Evolutionary conservation across 129 eudicot genomes (phyloP).

Genomic region (Silybum marianum): DNA sequence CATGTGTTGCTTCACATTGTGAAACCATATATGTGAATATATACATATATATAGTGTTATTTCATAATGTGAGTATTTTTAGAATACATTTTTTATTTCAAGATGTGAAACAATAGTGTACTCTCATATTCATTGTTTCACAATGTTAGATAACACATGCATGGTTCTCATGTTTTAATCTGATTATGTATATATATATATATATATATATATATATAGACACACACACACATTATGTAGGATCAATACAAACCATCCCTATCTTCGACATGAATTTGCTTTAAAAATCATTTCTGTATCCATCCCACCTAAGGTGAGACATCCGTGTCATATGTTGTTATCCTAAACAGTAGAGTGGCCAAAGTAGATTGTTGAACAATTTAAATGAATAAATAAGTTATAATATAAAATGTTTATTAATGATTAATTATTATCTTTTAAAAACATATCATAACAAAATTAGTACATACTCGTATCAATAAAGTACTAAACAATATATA

Average conservation of each 20-base stretch:
- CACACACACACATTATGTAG: neutral
- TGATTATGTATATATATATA: neutral
- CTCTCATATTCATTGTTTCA: neutral
- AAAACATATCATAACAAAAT: neutral
- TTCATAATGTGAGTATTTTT: neutral
- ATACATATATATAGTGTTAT: neutral
- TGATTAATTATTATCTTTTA: neutral
- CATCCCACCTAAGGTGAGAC: neutral
- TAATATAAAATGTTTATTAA: too few species aligned
- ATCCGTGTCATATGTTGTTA: neutral
- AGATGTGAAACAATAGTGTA: neutral
- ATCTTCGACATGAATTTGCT: neutral
- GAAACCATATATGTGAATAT: too few species aligned
- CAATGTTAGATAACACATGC: neutral
- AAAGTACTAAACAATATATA: too few species aligned
- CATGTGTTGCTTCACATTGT: neutral
- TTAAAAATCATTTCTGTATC: neutral
- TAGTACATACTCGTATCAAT: neutral
- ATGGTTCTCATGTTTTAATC: neutral
- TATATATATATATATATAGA: too few species aligned
- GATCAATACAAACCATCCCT: neutral
- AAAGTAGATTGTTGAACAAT: neutral
- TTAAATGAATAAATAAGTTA: neutral
- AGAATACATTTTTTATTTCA: neutral
- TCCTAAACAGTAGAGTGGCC: neutral